Evolutionary conservation across 352 stramenopile species (phyloP).

Genomic region (Pythium biforme): DNA sequence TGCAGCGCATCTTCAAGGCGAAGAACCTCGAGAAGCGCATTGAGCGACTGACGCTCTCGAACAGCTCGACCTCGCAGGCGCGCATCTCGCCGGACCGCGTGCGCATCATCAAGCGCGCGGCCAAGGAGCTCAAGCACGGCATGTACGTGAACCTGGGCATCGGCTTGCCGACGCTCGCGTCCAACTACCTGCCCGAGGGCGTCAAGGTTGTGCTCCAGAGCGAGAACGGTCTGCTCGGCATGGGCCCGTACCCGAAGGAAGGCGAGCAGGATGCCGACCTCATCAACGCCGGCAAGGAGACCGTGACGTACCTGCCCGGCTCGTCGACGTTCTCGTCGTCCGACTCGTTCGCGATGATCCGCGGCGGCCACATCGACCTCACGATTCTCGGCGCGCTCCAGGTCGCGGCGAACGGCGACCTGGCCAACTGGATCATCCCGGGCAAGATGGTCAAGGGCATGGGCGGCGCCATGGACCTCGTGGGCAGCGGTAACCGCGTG

Average conservation of each 20-base stretch:
- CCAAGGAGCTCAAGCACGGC: constrained; percentile 88
- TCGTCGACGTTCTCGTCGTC: constrained; percentile 94
- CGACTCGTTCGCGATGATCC: constrained; percentile 97
- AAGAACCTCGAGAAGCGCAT: constrained; percentile 92
- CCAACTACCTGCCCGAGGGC: constrained; percentile 93
- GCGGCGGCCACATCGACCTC: constrained; percentile 93
- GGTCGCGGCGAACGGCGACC: constrained; percentile 91
- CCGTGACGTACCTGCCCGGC: constrained; percentile 91
- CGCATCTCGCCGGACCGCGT: constrained; percentile 80
- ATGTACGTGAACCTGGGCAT: constrained; percentile 99
- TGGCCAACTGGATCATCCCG: constrained; percentile 96
- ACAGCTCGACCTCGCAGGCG: constrained; percentile 56
- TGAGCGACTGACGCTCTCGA: constrained; percentile 89
- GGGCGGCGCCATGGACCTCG: constrained; percentile 97
- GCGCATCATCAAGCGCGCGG: constrained; percentile 93
- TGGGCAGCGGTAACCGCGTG: constrained; percentile 90
- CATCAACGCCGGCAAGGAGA: constrained; percentile 98
- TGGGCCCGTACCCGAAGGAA: constrained; percentile 90
- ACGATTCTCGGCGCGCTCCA: constrained; percentile 96
- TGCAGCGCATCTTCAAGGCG: constrained; percentile 94
- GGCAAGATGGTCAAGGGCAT: constrained; percentile 98
- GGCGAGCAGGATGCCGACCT: constrained; percentile 92
- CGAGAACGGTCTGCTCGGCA: constrained; percentile 96
- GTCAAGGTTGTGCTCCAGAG: constrained; percentile 95
- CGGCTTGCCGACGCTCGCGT: constrained; percentile 93